Evolutionary conservation across 805 yeast species (phyloP).

Genomic region (Ogataea zsoltii): DNA sequence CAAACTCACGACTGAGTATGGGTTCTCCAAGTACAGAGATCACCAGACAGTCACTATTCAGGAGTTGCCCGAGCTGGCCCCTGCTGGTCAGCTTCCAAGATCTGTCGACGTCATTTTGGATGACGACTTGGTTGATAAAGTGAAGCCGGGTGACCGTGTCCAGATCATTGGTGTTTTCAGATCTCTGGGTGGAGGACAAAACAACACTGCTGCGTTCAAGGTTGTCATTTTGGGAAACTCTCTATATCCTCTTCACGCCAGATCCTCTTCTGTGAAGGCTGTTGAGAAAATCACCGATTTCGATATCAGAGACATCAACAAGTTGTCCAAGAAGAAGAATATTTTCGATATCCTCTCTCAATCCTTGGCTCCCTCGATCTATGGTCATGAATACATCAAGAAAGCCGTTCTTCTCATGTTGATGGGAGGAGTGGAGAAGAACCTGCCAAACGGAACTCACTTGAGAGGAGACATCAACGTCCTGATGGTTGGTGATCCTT

Average conservation of each 20-base stretch:
- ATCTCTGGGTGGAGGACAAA: constrained; percentile 78
- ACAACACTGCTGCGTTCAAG: constrained; percentile 64
- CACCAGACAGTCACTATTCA: constrained; percentile 93
- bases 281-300: constrained; percentile 76
- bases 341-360: constrained; percentile 78
- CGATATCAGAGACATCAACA: constrained; percentile 86
- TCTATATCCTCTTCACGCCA: constrained; percentile 82
- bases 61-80: constrained; percentile 97
- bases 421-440: constrained; percentile 92
- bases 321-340: constrained; percentile 65
- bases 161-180: constrained; percentile 93
- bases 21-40: constrained; percentile 87
- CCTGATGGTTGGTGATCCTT: constrained; percentile 97
- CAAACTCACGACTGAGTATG: constrained; percentile 86
- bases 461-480: constrained; percentile 97
- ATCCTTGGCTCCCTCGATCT: constrained; percentile 94
- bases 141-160: constrained; percentile 95
- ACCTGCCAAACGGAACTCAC: constrained; percentile 92
- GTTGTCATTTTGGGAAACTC: constrained; percentile 89
- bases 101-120: constrained; percentile 90
- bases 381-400: constrained; percentile 89
- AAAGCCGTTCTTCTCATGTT: constrained; percentile 88
- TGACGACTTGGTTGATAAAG: constrained; percentile 88
- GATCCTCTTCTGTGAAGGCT: constrained; percentile 64
- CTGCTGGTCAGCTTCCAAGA: constrained; percentile 96